Percentiles rank a stretch among this genome's conserved stretches.
phyloP scores from a whole-genome alignment of 1,284 basidiomycete species.

The Porphyrellus sp. region DNA sequence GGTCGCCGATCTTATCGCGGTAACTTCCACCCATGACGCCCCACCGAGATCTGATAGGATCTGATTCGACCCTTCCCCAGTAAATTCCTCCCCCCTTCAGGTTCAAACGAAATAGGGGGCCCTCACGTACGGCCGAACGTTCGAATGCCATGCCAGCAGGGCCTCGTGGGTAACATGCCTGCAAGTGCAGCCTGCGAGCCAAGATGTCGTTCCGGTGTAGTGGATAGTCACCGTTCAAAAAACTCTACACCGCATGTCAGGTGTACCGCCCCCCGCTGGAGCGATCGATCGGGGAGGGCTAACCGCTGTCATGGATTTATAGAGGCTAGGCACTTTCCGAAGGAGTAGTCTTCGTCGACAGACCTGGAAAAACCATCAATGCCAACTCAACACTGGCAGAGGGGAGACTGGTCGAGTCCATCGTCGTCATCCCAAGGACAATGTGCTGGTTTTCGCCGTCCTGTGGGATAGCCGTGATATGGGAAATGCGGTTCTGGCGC shows the following conservation, averaged over 20 bases:
- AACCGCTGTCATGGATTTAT: background rate
- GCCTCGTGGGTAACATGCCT: constrained; percentile 10
- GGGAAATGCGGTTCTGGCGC: background rate
- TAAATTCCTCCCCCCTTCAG: no score
- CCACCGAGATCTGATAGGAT: background rate
- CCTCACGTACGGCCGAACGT: background rate
- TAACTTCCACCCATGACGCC: background rate
- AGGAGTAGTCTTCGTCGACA: no score
- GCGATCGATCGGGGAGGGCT: background rate
- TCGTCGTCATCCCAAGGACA: no score
- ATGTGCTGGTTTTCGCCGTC: background rate
- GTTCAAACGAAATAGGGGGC: no score
- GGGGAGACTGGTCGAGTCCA: no score
- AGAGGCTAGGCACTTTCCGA: no score
- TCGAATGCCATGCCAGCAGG: background rate
- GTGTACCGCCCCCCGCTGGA: background rate
- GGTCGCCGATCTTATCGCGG: constrained; percentile 8
- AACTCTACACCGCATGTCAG: constrained; percentile 4
- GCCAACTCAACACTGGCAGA: no score
- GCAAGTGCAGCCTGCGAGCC: background rate
- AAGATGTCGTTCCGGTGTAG: background rate
- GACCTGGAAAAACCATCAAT: no score
- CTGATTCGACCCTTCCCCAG: no score
- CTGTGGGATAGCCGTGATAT: background rate
- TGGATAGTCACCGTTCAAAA: background rate